Evolutionary conservation across 2,329 filamentous ascomycete genomes (phyloP).

Genomic region (Colletotrichum gloeosporioides): DNA sequence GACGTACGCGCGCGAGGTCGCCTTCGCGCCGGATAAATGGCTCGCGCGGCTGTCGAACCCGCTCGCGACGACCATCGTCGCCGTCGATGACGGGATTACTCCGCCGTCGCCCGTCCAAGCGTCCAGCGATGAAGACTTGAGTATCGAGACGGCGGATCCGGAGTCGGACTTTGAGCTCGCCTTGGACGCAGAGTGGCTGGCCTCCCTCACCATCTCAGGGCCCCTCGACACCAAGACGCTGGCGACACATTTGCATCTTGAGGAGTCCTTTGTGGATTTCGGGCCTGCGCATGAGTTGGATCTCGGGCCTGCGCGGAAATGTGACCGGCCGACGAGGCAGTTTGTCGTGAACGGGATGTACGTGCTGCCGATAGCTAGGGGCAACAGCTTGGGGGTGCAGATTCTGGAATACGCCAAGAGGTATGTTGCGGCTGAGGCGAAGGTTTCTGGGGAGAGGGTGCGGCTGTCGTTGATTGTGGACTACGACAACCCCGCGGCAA

Average conservation of each 20-base stretch:
- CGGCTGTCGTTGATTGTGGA: not conserved
- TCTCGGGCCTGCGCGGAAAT: not conserved
- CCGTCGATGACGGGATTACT: not conserved
- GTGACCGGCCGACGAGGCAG: not conserved
- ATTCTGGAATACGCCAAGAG: not conserved
- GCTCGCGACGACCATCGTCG: slow-evolving; percentile 4
- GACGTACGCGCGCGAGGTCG: slow-evolving; percentile 8
- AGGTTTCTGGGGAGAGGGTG: not conserved
- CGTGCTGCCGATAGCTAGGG: not conserved
- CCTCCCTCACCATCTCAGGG: not conserved
- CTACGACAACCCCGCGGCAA: not conserved
- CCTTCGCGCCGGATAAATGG: slow-evolving; percentile 2
- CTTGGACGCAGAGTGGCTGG: not conserved
- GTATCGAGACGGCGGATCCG: not conserved
- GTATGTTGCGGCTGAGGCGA: not conserved
- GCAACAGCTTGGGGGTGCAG: not conserved
- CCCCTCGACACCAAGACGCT: not conserved
- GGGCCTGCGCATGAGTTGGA: not conserved
- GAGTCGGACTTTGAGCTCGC: not conserved
- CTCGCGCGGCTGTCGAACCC: not conserved
- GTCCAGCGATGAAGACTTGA: accelerated
- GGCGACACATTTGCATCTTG: not conserved
- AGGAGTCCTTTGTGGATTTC: not conserved
- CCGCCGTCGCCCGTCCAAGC: not conserved
- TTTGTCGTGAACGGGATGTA: slow-evolving; percentile 16